A percentile compares a stretch with the other conserved stretches of the same genome.
Conservation (phyloP, 23 red algal species). For the Rhodosorus marinus region DNA sequence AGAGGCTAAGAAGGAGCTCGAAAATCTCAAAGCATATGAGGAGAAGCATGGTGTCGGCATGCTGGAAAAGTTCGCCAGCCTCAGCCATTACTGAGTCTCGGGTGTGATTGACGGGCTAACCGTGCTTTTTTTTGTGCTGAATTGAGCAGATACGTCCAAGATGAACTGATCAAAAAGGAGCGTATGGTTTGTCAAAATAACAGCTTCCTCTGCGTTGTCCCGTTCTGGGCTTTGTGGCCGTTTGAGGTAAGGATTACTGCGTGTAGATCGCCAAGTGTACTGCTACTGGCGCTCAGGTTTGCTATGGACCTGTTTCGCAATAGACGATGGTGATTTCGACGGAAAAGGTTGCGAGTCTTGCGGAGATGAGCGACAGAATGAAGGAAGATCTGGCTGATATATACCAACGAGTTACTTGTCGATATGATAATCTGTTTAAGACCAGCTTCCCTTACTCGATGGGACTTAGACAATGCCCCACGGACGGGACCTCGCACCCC, state of each 20-base stretch:
- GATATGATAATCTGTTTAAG: conserved; percentile 93
- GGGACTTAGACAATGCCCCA: conserved; percentile 81
- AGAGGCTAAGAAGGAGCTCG: conserved; percentile 32
- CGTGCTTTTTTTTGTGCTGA: no score
- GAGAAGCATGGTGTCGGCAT: conserved; percentile 24
- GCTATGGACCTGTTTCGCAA: no score
- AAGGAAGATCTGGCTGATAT: conserved; percentile 64
- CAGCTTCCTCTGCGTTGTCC: conserved; percentile 72
- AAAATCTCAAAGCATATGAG: conserved; percentile 32
- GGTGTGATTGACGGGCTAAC: no score
- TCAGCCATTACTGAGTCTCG: no score
- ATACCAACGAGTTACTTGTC: conserved; percentile 50
- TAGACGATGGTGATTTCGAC: conserved; percentile 46
- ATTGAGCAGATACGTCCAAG: no score
- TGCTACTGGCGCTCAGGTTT: no score
- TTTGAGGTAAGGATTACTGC: no score
- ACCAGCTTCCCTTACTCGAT: conserved; percentile 84
- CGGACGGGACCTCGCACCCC: conserved; percentile 11
- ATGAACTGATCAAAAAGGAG: conserved; percentile 42
- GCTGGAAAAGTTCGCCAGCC: conserved; percentile 50
- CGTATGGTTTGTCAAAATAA: conserved; percentile 72
- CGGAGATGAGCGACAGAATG: conserved; percentile 30
- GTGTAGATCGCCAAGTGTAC: no score
- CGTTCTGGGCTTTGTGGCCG: conserved; percentile 95
- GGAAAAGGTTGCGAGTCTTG: conserved; percentile 15